A percentile compares a stretch with the other conserved stretches of the same genome.
Evolutionary conservation across 2,329 filamentous ascomycete genomes (phyloP).

Genomic region (Cryphonectria parasitica): DNA sequence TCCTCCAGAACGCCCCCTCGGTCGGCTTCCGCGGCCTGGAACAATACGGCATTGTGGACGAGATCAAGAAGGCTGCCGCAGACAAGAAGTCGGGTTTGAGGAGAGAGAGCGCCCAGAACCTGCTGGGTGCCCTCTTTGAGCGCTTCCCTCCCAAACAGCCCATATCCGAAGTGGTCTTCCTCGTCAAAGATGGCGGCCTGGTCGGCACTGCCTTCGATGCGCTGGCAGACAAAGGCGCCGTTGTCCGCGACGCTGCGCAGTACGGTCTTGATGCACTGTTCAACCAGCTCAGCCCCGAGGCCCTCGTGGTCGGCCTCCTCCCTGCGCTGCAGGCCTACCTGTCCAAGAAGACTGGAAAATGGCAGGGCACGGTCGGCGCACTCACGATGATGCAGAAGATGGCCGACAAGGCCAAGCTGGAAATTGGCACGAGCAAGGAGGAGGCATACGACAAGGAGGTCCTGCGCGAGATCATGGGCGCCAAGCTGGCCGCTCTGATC

Average conservation of each 20-base stretch:
- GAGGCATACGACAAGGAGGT: conserved; percentile 87
- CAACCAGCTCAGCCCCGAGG: conserved; percentile 76
- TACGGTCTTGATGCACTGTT: conserved; percentile 94
- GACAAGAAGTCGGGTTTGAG: conserved; percentile 92
- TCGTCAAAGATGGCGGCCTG: conserved; percentile 79
- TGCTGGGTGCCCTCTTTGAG: conserved; percentile 92
- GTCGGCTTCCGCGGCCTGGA: conserved; percentile 58
- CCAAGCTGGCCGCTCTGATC: conserved; percentile 82
- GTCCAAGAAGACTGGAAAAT: conserved; percentile 84
- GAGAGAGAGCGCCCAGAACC: conserved; percentile 92
- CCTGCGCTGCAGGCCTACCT: conserved; percentile 78
- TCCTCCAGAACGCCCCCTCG: conserved; percentile 52
- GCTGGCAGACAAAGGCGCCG: conserved; percentile 84
- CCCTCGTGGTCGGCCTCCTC: conserved; percentile 80
- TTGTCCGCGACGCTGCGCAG: conserved; percentile 88
- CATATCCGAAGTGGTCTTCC: conserved; percentile 77
- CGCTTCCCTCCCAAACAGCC: conserved; percentile 78
- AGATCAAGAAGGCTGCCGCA: conserved; percentile 72
- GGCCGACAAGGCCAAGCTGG: conserved; percentile 91
- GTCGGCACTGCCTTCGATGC: conserved; percentile 78
- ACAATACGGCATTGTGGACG: conserved; percentile 57
- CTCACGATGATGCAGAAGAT: conserved; percentile 86
- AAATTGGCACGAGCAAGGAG: conserved; percentile 76
- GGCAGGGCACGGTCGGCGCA: conserved; percentile 93
- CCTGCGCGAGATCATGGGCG: conserved; percentile 87